Conservation (phyloP, 306 rosid species). For the Astragalus glycyphyllos region DNA sequence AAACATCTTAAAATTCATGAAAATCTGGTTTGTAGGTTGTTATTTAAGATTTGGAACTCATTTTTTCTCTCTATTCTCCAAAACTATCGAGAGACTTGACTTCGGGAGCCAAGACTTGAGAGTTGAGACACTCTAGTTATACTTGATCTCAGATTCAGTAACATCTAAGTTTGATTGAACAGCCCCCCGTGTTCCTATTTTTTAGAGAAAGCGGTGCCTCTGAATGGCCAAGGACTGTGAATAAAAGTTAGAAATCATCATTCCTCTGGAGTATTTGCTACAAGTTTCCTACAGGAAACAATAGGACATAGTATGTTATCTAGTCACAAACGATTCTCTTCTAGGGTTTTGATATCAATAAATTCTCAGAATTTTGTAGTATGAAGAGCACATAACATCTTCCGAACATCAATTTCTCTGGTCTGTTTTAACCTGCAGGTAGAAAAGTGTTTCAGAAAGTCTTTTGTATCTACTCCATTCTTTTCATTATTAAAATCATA, state of each 20-base stretch:
- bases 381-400: not conserved
- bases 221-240: slow-evolving; percentile 1
- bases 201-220: not conserved
- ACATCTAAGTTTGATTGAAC: slow-evolving; percentile 10
- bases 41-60: not conserved
- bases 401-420: not conserved
- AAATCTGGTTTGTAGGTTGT: not conserved
- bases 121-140: not conserved
- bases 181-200: not conserved
- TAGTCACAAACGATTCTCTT: not conserved
- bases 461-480: not conserved
- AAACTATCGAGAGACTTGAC: not conserved
- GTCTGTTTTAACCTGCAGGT: not conserved
- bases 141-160: not conserved
- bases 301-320: not conserved
- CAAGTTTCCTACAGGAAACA: not conserved
- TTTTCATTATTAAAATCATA: not conserved
- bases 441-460: not conserved
- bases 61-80: not conserved
- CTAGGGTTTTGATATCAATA: not conserved
- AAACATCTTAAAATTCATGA: slow-evolving; percentile 2
- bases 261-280: not conserved
- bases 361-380: not conserved
- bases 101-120: not conserved
- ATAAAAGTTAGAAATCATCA: not conserved